Evolutionary conservation across 108 stramenopile genomes (phyloP).

Genomic region (Thalassiosira profunda): DNA sequence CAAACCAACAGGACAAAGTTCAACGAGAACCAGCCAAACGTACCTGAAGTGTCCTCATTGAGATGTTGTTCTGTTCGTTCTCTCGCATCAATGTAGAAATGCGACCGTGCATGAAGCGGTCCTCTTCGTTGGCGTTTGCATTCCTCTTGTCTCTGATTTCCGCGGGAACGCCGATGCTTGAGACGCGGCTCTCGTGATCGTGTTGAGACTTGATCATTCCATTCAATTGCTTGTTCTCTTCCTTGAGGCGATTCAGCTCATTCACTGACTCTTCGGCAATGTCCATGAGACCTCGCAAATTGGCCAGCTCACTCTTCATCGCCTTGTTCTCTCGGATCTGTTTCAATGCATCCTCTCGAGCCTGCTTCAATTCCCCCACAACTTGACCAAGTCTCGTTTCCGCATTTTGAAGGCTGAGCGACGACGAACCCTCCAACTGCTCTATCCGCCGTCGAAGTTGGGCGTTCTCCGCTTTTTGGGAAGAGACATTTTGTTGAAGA

Average conservation of each 20-base stretch:
- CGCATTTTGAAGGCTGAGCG: constrained; percentile 24
- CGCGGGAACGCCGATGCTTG: constrained; percentile 18
- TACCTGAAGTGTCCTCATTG: constrained; percentile 39
- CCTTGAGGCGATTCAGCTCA: constrained; percentile 35
- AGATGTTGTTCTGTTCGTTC: constrained; percentile 49
- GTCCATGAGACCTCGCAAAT: constrained; percentile 42
- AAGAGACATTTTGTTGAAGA: too few relatives aligned
- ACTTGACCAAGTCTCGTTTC: constrained; percentile 14
- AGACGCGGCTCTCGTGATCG: constrained; percentile 9
- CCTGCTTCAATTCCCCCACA: constrained; percentile 15
- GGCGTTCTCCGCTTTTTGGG: constrained; percentile 21
- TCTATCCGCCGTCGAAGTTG: constrained; percentile 16
- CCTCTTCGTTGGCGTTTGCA: constrained; percentile 12
- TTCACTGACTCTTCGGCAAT: constrained; percentile 43
- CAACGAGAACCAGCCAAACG: background rate
- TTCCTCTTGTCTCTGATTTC: constrained; percentile 32
- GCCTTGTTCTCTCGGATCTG: constrained; percentile 22
- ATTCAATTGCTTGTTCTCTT: constrained; percentile 34
- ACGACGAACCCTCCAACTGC: constrained; percentile 30
- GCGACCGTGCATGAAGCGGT: constrained; percentile 33
- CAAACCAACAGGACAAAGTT: background rate
- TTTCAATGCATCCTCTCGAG: constrained; percentile 21
- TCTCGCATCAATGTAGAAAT: constrained; percentile 44
- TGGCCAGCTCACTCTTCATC: constrained; percentile 32
- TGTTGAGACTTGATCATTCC: constrained; percentile 15